These are phyloP conservation scores for Diaporthe sp. DNA, from an alignment of 2,329 filamentous ascomycete species.

Conservation along the genomic window DNA sequence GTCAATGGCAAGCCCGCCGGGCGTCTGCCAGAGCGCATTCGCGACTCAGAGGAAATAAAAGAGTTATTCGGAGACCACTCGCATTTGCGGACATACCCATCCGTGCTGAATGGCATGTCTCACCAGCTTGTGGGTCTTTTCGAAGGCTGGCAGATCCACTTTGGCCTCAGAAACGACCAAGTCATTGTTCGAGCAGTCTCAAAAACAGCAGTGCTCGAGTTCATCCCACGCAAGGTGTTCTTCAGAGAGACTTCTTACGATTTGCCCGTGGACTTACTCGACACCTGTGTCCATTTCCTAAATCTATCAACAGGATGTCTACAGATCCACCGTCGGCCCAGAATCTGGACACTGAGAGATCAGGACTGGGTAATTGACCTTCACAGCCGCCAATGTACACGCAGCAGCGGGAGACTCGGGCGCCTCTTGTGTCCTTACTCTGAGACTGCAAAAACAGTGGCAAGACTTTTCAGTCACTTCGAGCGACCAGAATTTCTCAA, in stretches of 20 bases:
- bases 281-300: conserved; percentile 73
- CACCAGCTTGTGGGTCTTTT: conserved; percentile 56
- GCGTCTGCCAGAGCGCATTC: conserved; percentile 67
- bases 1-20: conserved; percentile 54
- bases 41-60: conserved; percentile 56
- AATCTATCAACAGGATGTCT: conserved; percentile 58
- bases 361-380: conserved; percentile 55
- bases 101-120: conserved; percentile 65
- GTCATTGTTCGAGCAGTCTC: conserved; percentile 57
- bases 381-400: conserved; percentile 40
- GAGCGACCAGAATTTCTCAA: conserved; percentile 59
- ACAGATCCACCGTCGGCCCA: conserved; percentile 63
- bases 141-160: conserved; percentile 63
- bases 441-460: conserved; percentile 54
- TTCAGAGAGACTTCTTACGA: conserved; percentile 53
- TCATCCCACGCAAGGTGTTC: conserved; percentile 53
- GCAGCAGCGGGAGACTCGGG: neutral
- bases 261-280: conserved; percentile 64
- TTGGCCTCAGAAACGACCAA: conserved; percentile 60
- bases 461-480: conserved; percentile 63
- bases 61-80: conserved; percentile 67
- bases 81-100: conserved; percentile 66
- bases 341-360: conserved; percentile 47
- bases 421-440: conserved; percentile 65
- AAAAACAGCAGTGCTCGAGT: neutral